phyloP scores from a whole-genome alignment of 495 filamentous ascomycete species.

The Aspergillus asperescens region DNA sequence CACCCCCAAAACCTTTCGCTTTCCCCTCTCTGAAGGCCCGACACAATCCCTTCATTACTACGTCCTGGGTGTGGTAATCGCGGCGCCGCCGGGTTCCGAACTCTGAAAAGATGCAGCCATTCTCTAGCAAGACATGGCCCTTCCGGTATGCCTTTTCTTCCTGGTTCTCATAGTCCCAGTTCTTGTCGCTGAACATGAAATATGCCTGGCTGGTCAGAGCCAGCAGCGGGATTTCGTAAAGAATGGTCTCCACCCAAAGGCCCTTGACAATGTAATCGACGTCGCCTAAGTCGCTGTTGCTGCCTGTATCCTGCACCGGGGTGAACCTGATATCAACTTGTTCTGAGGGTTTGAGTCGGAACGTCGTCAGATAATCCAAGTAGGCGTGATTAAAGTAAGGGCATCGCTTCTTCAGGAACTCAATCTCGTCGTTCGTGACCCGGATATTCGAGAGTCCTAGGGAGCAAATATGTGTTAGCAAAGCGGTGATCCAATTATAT shows the following conservation, averaged over 20 bases:
- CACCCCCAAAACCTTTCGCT: slow-evolving; percentile 57
- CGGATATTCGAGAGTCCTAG: slow-evolving; percentile 73
- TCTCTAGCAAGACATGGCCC: slow-evolving; percentile 66
- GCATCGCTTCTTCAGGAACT: slow-evolving; percentile 72
- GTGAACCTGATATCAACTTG: slow-evolving; percentile 70
- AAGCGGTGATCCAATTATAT: background rate
- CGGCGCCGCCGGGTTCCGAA: slow-evolving; percentile 85
- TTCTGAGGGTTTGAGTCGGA: slow-evolving; percentile 71
- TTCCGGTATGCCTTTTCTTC: slow-evolving; percentile 78
- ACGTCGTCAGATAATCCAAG: slow-evolving; percentile 71
- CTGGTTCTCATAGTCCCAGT: slow-evolving; percentile 82
- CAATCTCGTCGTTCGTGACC: slow-evolving; percentile 69
- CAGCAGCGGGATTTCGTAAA: slow-evolving; percentile 94
- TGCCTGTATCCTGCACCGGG: slow-evolving; percentile 57
- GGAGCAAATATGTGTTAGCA: background rate
- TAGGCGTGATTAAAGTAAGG: slow-evolving; percentile 74
- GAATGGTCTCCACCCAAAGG: slow-evolving; percentile 88
- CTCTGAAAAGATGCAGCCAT: slow-evolving; percentile 86
- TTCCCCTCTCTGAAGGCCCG: slow-evolving; percentile 65
- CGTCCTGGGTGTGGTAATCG: slow-evolving; percentile 90
- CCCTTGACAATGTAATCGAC: slow-evolving; percentile 70
- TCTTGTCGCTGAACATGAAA: slow-evolving; percentile 87
- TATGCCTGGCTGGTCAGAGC: slow-evolving; percentile 92
- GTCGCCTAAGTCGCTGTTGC: slow-evolving; percentile 66
- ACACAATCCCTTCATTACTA: slow-evolving; percentile 78